phyloP scores from a whole-genome alignment of 1,284 basidiomycete genomes.

The Golubevia sp. region DNA sequence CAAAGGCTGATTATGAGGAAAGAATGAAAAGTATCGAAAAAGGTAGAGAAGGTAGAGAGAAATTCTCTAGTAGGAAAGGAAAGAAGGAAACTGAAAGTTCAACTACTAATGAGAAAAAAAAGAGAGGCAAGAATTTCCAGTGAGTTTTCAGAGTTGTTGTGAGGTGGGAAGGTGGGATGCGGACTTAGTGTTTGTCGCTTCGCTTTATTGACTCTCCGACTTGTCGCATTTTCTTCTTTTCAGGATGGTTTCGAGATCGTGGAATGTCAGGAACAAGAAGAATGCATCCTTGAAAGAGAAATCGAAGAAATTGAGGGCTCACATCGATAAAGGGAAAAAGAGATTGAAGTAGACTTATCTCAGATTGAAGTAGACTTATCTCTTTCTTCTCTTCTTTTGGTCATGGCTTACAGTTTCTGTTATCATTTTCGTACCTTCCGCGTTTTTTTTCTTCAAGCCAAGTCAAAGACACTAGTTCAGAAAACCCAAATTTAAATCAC shows the following conservation, averaged over 20 bases:
- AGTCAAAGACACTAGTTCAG: no score
- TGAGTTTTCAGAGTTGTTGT: conserved; percentile 1
- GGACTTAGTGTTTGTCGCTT: no score
- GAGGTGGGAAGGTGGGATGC: not conserved
- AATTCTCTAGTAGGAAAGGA: conserved; percentile 65
- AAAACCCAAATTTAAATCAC: no score
- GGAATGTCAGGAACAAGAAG: conserved; percentile 51
- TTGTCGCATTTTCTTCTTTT: not conserved
- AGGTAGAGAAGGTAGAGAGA: conserved; percentile 92
- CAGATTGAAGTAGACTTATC: conserved; percentile 19
- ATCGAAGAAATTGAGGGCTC: conserved; percentile 39
- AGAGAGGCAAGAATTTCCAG: conserved; percentile 53
- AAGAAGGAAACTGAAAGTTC: conserved; percentile 19
- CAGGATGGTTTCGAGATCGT: conserved; percentile 46
- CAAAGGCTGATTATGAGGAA: conserved; percentile 91
- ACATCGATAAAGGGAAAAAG: conserved; percentile 52
- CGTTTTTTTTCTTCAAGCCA: no score
- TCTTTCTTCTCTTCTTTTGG: conserved; percentile 2
- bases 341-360: conserved; percentile 19
- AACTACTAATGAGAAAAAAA: conserved; percentile 49
- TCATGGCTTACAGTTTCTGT: no score
- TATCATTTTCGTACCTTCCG: no score
- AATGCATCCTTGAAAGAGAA: conserved; percentile 55
- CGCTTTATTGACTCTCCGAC: not conserved
- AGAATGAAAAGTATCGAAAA: conserved; percentile 88